Conservation (phyloP, 257 asterid species). For the Oldenlandia corymbosa region DNA sequence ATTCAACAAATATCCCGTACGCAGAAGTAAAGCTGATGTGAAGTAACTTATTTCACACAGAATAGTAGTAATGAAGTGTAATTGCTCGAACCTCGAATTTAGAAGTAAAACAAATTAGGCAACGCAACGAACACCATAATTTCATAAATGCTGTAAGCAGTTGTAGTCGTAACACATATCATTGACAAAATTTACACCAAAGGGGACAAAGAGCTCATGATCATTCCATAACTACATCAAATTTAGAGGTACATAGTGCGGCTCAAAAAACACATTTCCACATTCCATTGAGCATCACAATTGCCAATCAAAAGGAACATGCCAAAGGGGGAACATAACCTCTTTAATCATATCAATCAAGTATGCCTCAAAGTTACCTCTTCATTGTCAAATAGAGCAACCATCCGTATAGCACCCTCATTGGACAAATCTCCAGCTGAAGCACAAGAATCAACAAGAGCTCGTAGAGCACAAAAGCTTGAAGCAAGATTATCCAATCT, state of each 20-base stretch:
- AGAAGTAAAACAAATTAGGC: too few relatives aligned
- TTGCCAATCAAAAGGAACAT: constrained; percentile 3
- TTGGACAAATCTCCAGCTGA: constrained; percentile 57
- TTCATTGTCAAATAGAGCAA: constrained; percentile 94
- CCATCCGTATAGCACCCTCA: constrained; percentile 80
- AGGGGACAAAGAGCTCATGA: neutral
- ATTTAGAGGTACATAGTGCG: neutral
- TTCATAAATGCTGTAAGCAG: neutral
- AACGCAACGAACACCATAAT: too few relatives aligned
- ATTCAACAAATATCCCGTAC: neutral
- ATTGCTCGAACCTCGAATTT: too few relatives aligned
- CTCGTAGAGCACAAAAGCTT: constrained; percentile 93
- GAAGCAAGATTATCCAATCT: constrained; percentile 97
- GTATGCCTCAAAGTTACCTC: constrained; percentile 50
- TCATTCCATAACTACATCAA: neutral
- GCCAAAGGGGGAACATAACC: neutral
- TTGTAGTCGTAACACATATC: neutral
- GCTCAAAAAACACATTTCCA: neutral
- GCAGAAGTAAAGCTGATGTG: too few relatives aligned
- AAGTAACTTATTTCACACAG: neutral
- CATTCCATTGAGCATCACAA: neutral
- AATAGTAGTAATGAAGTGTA: neutral
- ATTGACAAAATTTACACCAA: neutral
- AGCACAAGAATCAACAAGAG: constrained; percentile 80
- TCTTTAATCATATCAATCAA: constrained; percentile 6